A percentile compares a stretch with the other conserved stretches of the same genome.
phyloP scores from a whole-genome alignment of 2,329 filamentous ascomycete genomes.

The Clonostachys sp. region DNA sequence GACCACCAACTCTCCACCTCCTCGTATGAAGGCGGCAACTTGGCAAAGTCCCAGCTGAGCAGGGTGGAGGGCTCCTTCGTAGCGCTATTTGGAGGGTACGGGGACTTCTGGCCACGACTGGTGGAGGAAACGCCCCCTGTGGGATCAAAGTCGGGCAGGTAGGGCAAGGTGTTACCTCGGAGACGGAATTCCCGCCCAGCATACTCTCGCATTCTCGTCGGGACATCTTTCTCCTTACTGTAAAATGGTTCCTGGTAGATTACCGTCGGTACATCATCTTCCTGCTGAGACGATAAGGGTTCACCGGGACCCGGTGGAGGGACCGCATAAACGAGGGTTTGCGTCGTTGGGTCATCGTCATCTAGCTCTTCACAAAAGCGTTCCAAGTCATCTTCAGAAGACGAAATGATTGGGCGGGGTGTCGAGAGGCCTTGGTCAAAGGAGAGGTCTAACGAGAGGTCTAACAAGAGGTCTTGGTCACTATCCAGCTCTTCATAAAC shows the following conservation, averaged over 20 bases:
- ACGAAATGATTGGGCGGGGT: too few relatives aligned
- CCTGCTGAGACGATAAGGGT: slow-evolving; percentile 13
- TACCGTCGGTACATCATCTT: slow-evolving; percentile 48
- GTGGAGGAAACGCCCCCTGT: slow-evolving; percentile 27
- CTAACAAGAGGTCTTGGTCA: too few relatives aligned
- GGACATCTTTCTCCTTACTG: slow-evolving; percentile 78
- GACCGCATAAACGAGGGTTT: slow-evolving; percentile 13
- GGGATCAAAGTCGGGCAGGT: slow-evolving; percentile 73
- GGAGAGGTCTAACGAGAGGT: too few relatives aligned
- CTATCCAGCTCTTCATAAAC: too few relatives aligned
- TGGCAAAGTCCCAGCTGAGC: slow-evolving; percentile 72
- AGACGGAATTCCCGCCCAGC: slow-evolving; percentile 82
- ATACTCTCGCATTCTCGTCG: slow-evolving; percentile 73
- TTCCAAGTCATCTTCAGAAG: not conserved
- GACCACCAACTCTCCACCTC: slow-evolving; percentile 69
- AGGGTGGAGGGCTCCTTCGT: slow-evolving; percentile 25
- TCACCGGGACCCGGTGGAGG: slow-evolving; percentile 15
- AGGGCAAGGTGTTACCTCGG: slow-evolving; percentile 70
- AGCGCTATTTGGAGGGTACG: slow-evolving; percentile 10
- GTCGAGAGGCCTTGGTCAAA: too few relatives aligned
- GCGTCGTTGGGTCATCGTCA: not conserved
- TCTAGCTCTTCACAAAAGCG: not conserved
- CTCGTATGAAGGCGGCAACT: slow-evolving; percentile 61
- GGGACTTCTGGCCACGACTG: too few relatives aligned
- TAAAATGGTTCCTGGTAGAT: slow-evolving; percentile 87